Base-by-base conservation (phyloP, 148 eudicot species). In the Rhododendron molle region DNA sequence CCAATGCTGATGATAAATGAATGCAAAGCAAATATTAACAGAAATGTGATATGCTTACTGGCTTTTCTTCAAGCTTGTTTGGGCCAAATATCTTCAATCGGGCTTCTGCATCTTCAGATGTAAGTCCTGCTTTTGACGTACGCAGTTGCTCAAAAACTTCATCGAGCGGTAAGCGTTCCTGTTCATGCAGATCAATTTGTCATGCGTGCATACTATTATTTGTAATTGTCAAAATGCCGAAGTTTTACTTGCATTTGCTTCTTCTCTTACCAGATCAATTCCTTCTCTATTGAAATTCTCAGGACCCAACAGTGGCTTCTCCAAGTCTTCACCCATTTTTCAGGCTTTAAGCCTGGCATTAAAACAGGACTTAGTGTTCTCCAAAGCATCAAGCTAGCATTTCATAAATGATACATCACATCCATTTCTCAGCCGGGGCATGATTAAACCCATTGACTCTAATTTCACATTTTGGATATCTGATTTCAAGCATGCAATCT, bases 11-110 rank as follows among this genome's bases (percentile, higher is more conserved):
- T 78, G 82, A 44, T 76, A 2, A 83, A 15, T 77, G 60, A 43
- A 43, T 5, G 50, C 11, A 54, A 49, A 77, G 10, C 14, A 78
- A 9, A 83, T 87, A 2, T 30, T 38, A 58, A 28, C 8, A 54
- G 28, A 83, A 83, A 28, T 36, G 44, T 85, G 79, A 80, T 80
- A 80, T 80, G 80, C 93, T 85, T 89, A 94, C 96, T 12, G 93
- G 86, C 82, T 93, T 94, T 81, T 93, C 96, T 89, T 91, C 95
- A 87, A 94, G 95, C 87, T 91, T 94, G 90, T 94, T 93, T 83
- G 89, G 92, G 76, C 96, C 96, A 89, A 94, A 94, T 76, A 94
- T 90, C 14, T 52, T 84, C 93, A 92, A 84, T 32, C 96, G 90
- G 32, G 73, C 86, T 72, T 89, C 93, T 88, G 92, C 96, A 89